phyloP scores from a whole-genome alignment of 1,284 basidiomycete species.

The Malassezia japonica region DNA sequence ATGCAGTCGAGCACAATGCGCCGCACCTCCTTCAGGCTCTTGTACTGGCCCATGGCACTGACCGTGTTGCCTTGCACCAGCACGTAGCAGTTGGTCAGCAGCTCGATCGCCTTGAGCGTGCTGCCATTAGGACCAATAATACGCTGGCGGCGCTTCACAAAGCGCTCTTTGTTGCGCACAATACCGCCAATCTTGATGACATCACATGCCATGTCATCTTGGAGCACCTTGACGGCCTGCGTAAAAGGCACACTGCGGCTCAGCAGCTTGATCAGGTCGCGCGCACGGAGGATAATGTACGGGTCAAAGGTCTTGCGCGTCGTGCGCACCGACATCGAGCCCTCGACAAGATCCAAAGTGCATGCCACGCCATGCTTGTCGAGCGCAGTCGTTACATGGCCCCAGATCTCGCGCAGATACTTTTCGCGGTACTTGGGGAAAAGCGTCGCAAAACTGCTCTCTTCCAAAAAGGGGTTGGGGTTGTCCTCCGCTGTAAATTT shows the following conservation, averaged over 20 bases:
- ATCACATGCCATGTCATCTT: slow-evolving; percentile 84
- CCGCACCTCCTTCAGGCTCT: slow-evolving; percentile 87
- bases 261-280: slow-evolving; percentile 89
- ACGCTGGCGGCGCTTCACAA: slow-evolving; percentile 87
- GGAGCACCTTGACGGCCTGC: slow-evolving; percentile 80
- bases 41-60: slow-evolving; percentile 91
- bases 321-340: slow-evolving; percentile 92
- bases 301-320: slow-evolving; percentile 96
- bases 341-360: slow-evolving; percentile 87
- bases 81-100: slow-evolving; percentile 92
- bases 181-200: slow-evolving; percentile 95
- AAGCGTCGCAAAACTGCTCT: slow-evolving; percentile 92
- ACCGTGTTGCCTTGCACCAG: slow-evolving; percentile 97
- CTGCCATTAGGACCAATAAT: slow-evolving; percentile 95
- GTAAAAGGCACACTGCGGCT: slow-evolving; percentile 73
- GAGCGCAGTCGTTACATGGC: slow-evolving; percentile 74
- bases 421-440: slow-evolving; percentile 98
- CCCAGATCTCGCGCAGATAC: slow-evolving; percentile 89
- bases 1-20: slow-evolving; percentile 94
- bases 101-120: slow-evolving; percentile 94
- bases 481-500: slow-evolving; percentile 64
- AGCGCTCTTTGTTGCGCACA: slow-evolving; percentile 90
- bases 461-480: slow-evolving; percentile 70
- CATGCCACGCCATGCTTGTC: slow-evolving; percentile 78
- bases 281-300: slow-evolving; percentile 87